Evolutionary conservation across 768 basidiomycete genomes (phyloP).

Genomic region (Lactarius deliciosus): DNA sequence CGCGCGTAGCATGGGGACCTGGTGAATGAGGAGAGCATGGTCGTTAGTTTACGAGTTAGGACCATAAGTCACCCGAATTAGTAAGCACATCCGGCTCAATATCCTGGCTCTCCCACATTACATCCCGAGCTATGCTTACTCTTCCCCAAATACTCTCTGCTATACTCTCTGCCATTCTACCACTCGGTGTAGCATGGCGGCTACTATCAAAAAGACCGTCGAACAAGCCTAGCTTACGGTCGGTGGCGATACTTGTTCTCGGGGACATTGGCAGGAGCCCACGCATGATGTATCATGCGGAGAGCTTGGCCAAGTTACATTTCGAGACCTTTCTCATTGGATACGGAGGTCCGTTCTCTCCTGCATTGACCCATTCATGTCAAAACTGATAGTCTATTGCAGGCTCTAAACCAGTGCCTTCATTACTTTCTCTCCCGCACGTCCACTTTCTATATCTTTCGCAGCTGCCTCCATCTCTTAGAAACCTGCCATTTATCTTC

Average conservation of each 20-base stretch:
- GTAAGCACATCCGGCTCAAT: slow-evolving; percentile 10
- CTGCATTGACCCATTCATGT: not conserved
- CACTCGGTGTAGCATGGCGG: slow-evolving; percentile 11
- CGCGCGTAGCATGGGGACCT: not conserved
- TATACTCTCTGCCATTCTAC: not conserved
- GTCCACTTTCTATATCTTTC: slow-evolving; percentile 68
- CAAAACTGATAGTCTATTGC: not conserved
- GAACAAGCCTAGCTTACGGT: slow-evolving; percentile 45
- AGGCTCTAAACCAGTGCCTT: slow-evolving; percentile 79
- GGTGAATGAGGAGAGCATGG: slow-evolving; percentile 14
- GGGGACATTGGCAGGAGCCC: slow-evolving; percentile 97
- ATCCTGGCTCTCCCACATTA: not conserved
- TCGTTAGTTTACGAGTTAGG: not conserved
- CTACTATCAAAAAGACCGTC: slow-evolving; percentile 6
- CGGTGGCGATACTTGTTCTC: slow-evolving; percentile 87
- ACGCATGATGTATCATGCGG: slow-evolving; percentile 98
- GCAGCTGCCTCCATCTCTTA: slow-evolving; percentile 56
- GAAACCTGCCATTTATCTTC: slow-evolving; percentile 59
- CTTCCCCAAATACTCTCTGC: slow-evolving; percentile 12
- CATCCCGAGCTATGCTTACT: not conserved
- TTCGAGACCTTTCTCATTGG: slow-evolving; percentile 83
- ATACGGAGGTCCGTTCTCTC: slow-evolving; percentile 63
- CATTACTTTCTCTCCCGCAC: slow-evolving; percentile 63
- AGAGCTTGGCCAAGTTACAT: slow-evolving; percentile 80
- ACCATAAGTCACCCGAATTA: not conserved